Evolutionary conservation across 2,329 filamentous ascomycete species (phyloP).

Genomic region (Ascochyta viciae-villosae): DNA sequence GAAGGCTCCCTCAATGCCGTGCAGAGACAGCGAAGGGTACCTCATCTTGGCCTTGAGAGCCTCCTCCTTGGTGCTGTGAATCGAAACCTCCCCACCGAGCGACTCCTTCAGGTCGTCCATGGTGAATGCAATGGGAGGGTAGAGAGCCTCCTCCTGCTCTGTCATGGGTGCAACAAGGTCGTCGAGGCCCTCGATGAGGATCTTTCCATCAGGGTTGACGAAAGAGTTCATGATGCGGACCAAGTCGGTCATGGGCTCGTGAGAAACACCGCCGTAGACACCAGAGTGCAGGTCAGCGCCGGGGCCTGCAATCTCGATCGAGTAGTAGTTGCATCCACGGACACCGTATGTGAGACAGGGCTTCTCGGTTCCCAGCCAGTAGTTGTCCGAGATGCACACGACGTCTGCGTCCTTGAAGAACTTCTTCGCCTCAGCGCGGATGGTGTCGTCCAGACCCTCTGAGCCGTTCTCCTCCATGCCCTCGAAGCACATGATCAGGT

Average conservation of each 20-base stretch:
- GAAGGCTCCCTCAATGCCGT: constrained; percentile 95
- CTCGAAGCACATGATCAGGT: constrained; percentile 99
- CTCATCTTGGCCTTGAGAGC: constrained; percentile 97
- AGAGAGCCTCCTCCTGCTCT: constrained; percentile 85
- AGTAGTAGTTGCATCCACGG: constrained; percentile 98
- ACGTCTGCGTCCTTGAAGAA: constrained; percentile 96
- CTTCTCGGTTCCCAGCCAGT: constrained; percentile 99
- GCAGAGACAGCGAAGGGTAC: constrained; percentile 89
- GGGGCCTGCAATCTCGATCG: constrained; percentile 86
- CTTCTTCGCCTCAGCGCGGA: constrained; percentile 86
- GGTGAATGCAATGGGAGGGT: constrained; percentile 88
- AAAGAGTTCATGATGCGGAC: constrained; percentile 81
- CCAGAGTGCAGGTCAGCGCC: constrained; percentile 95
- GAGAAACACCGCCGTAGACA: constrained; percentile 93
- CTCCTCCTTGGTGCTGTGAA: constrained; percentile 85
- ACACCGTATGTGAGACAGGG: constrained; percentile 97
- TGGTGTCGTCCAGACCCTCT: constrained; percentile 94
- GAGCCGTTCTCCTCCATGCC: constrained; percentile 99
- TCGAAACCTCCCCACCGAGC: constrained; percentile 85
- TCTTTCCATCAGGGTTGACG: constrained; percentile 90
- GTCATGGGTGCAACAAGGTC: constrained; percentile 92
- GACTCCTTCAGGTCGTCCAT: constrained; percentile 96
- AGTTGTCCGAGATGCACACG: constrained; percentile 99
- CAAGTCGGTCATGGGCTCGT: constrained; percentile 98
- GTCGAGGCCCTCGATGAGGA: constrained; percentile 90